Base-by-base conservation (phyloP, 139 green algal species). In the Coelastrella sp. region DNA sequence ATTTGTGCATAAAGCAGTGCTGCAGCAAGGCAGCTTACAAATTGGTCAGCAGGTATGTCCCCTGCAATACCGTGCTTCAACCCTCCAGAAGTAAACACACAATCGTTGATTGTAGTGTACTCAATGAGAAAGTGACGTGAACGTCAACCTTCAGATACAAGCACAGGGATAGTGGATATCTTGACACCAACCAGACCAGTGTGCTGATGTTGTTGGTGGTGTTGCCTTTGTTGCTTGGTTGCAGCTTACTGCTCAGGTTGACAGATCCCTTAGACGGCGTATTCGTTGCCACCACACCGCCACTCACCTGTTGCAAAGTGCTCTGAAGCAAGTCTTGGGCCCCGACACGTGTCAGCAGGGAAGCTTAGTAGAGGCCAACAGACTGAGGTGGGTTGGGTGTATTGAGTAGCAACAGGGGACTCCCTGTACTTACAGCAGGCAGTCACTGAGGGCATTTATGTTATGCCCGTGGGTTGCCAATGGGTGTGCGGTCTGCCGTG, bases 281-380 rank as follows among this genome's bases (percentile, higher is more conserved):
- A 71, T 85, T 0, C 73, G 86, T 25, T 79, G 77, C 19, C 91
- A 99, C 88, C 96, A 99, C 93, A 98, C 96, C 0, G 95, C 96
- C 30, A 99, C 96, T 0, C 96, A 99, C 90, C 92, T 99, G 66
- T 90, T 99, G 67, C 95, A 95, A 79, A 85, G 86, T 3, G 93
- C 94, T 3, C 89, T 97, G 8, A 95, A 95, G 89, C n/a, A 53
- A 43, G 95, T 98, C 35, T 87, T 99, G 64, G 95, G 95, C 23
- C 87, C 92, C 0, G 94, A 96, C 87, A 93, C 94, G 0, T 93
- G 87, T 25, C 95, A 98, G 91, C 95, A 98, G 79, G 96, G 96
- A 48, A 98, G 94, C 25, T 87, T 97, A 6, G 92, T 97, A 30
- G 88, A 89, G 27, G 84, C 78, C 32, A 88, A 97, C 38, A 86